Evolutionary conservation across 441 rosid species (phyloP), one percentile per base, ranked within the genome.

Genomic region (Codiaeum variegatum): DNA sequence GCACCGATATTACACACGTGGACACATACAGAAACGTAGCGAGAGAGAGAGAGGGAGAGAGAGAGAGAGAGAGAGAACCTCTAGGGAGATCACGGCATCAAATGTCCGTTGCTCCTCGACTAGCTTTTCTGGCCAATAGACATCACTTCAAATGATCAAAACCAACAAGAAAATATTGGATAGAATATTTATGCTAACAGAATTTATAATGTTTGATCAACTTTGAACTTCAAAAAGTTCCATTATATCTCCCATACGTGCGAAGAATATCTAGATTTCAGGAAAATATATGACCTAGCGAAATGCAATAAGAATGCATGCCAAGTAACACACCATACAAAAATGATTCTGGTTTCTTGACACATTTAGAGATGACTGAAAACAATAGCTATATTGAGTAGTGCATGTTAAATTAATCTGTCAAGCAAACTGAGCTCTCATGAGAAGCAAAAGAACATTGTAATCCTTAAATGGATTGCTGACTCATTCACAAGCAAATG

Each of bases 41-140:
- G n/a, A 24, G 3, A 15, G 0, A 7, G 21, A 5, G 1, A 29
- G 31, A n/a, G 74, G 56, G 73, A 34, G 52, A 26, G 51, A 56
- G 47, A 56, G 64, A 24, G 52, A 62, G 67, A 61, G 61, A 73
- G 72, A 62, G 73, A 66, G 32, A 61, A 92, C 97, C 96, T 95
- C 98, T 66, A 90, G 73, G 75, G 98, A 75, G 76, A 93, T 85
- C 79, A 90, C 98, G 74, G 88, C 96, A 67, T 95, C 99, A 71
- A 91, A 92, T 77, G 77, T 83, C 83, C 84, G 80, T 69, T 89
- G 89, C 72, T 91, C 96, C 62, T 92, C 93, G 70, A 86, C 92
- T 38, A 95, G 90, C 79, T 81, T 90, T 66, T 93, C 97, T 91
- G 91, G 49, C 24, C 76, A 81, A 70, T 21, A 56, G 70, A 75